A percentile compares a stretch with the other conserved stretches of the same genome.
phyloP scores from a whole-genome alignment of 371 early-diverging fungal species.

The Mortierella sp. region DNA sequence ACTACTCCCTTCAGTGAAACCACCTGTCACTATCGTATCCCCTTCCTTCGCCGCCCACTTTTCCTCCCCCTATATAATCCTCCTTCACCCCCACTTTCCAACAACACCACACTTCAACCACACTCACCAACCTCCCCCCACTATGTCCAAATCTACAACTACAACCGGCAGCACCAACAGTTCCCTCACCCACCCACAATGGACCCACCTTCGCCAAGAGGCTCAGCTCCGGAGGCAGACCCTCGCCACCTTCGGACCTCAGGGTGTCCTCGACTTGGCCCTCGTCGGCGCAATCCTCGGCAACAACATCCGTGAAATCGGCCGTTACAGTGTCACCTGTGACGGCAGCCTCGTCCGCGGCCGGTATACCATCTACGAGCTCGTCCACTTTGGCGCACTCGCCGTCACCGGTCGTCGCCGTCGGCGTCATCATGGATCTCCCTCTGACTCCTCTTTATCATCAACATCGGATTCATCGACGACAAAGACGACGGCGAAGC shows the following conservation, averaged over 20 bases:
- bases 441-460: background rate
- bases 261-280: conserved; percentile 48
- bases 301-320: conserved; percentile 52
- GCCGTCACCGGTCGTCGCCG: conserved; percentile 30
- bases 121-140: background rate
- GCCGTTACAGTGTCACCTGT: conserved; percentile 47
- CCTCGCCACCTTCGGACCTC: conserved; percentile 34
- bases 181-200: conserved; percentile 20
- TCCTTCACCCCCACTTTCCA: background rate
- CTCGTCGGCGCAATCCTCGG: conserved; percentile 50
- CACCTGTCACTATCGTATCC: background rate
- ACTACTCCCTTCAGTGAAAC: too few relatives aligned
- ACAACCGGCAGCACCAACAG: background rate
- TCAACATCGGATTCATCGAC: background rate
- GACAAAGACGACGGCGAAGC: background rate
- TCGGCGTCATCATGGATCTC: conserved; percentile 4
- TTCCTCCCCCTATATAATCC: background rate
- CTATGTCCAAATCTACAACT: background rate
- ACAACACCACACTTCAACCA: background rate
- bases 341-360: conserved; percentile 39
- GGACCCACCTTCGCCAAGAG: conserved; percentile 37
- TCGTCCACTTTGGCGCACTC: conserved; percentile 44
- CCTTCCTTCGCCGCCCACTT: background rate
- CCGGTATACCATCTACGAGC: conserved; percentile 47
- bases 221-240: conserved; percentile 34